These are phyloP conservation scores for Stephanodiscus triporus DNA, from an alignment of 108 stramenopile species.

Conservation along the genomic window DNA sequence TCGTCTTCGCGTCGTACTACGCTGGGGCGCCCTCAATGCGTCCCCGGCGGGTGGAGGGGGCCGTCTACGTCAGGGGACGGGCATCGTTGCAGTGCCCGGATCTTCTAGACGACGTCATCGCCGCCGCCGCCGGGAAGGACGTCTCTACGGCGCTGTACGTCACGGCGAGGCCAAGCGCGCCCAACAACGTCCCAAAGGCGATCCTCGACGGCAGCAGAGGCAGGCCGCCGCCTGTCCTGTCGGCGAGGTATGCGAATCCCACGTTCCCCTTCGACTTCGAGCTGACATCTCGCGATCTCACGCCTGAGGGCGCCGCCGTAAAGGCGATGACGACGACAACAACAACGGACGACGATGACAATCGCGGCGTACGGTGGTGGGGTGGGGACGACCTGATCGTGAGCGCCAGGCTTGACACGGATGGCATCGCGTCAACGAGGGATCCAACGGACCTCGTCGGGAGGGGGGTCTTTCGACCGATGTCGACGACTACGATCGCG, in stretches of 20 bases:
- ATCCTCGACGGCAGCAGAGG: constrained; percentile 59
- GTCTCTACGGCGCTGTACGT: constrained; percentile 53
- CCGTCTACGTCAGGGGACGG: background rate
- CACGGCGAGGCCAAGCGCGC: constrained; percentile 52
- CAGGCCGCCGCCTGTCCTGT: constrained; percentile 36
- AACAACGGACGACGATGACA: background rate
- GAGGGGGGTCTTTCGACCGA: constrained; percentile 23
- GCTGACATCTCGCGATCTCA: constrained; percentile 48
- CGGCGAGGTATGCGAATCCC: constrained; percentile 47
- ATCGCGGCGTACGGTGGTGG: constrained; percentile 52
- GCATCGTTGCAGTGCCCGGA: background rate
- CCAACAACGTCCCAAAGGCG: constrained; percentile 65
- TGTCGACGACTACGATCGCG: too few relatives aligned
- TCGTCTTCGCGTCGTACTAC: too few relatives aligned
- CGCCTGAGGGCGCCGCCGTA: constrained; percentile 47
- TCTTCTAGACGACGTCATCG: background rate
- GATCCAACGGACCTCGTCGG: constrained; percentile 68
- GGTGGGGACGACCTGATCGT: constrained; percentile 55
- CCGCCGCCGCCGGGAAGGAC: background rate
- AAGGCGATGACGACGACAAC: background rate
- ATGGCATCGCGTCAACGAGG: constrained; percentile 67
- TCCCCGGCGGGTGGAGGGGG: too few relatives aligned
- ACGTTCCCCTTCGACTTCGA: constrained; percentile 55
- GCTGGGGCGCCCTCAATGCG: too few relatives aligned
- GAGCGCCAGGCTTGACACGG: constrained; percentile 61